These are phyloP conservation scores for Lepiota venenata DNA, from an alignment of 768 basidiomycete genomes.

Conservation along the genomic window DNA sequence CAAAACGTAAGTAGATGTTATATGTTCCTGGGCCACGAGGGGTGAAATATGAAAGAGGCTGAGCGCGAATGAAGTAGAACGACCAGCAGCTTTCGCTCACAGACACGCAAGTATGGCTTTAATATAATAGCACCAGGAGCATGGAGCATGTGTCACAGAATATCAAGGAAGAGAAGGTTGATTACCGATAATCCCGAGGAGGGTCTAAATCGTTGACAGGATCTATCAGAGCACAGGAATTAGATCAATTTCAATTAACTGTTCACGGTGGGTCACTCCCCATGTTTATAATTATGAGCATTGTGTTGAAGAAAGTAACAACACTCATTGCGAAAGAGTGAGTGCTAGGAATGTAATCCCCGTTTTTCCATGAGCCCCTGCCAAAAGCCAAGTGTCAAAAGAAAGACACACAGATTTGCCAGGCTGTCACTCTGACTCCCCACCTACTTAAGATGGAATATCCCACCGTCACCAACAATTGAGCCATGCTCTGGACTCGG, in stretches of 20 bases:
- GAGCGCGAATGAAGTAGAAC: constrained; percentile 52
- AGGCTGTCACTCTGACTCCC: constrained; percentile 49
- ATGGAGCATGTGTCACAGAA: not conserved
- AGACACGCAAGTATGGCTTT: constrained; percentile 53
- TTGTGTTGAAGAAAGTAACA: constrained; percentile 53
- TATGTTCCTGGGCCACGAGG: constrained; percentile 50
- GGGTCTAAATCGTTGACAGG: constrained; percentile 61
- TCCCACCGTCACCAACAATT: constrained; percentile 51
- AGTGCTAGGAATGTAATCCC: constrained; percentile 59
- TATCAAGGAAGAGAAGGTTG: not conserved
- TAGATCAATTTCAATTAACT: not conserved
- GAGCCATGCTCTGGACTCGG: constrained; percentile 44
- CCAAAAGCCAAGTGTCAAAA: not conserved
- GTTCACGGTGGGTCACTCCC: constrained; percentile 15
- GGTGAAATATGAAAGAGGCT: constrained; percentile 54
- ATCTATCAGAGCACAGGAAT: constrained; percentile 29
- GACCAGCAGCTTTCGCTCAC: constrained; percentile 53
- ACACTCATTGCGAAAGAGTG: constrained; percentile 42
- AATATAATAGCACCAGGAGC: not conserved
- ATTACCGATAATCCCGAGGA: constrained; percentile 53
- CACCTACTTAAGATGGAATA: constrained; percentile 58
- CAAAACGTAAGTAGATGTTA: constrained; percentile 41
- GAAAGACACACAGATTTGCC: constrained; percentile 50
- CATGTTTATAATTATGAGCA: constrained; percentile 48
- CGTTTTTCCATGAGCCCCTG: constrained; percentile 8